A percentile compares a stretch with the other conserved stretches of the same genome.
These are phyloP conservation scores for Aspergillus proliferans DNA, from an alignment of 2,329 filamentous ascomycete species.

Conservation along the genomic window DNA sequence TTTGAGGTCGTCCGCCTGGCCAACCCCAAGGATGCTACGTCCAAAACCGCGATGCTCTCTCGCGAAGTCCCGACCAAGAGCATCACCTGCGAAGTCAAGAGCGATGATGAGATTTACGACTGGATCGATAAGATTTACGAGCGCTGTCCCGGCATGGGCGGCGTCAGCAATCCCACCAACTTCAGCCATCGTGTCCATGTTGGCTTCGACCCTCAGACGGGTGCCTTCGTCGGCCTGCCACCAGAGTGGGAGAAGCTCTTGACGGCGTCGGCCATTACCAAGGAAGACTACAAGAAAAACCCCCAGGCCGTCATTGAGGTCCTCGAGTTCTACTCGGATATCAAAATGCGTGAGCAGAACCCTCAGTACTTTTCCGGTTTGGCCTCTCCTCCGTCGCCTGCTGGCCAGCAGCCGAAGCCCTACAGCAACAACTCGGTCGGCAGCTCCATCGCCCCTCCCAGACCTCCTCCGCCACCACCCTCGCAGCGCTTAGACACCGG, in stretches of 20 bases:
- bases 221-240: conserved; percentile 88
- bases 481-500: conserved; percentile 41
- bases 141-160: conserved; percentile 92
- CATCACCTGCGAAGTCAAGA: conserved; percentile 87
- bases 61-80: conserved; percentile 76
- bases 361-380: conserved; percentile 54
- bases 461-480: conserved; percentile 54
- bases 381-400: conserved; percentile 56
- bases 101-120: conserved; percentile 93
- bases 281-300: conserved; percentile 97
- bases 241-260: conserved; percentile 96
- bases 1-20: conserved; percentile 80
- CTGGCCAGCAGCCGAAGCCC: conserved; percentile 39
- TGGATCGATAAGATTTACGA: conserved; percentile 99
- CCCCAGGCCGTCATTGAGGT: conserved; percentile 70
- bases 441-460: conserved; percentile 60
- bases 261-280: conserved; percentile 93
- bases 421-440: conserved; percentile 47
- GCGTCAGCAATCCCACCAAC: conserved; percentile 96
- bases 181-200: conserved; percentile 97
- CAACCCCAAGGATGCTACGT: conserved; percentile 54
- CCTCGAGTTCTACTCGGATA: conserved; percentile 63
- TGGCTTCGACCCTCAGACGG: conserved; percentile 90
- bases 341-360: conserved; percentile 59
- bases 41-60: conserved; percentile 64